Evolutionary conservation across 2,329 filamentous ascomycete genomes (phyloP).

Genomic region (Penicillium frequentans): DNA sequence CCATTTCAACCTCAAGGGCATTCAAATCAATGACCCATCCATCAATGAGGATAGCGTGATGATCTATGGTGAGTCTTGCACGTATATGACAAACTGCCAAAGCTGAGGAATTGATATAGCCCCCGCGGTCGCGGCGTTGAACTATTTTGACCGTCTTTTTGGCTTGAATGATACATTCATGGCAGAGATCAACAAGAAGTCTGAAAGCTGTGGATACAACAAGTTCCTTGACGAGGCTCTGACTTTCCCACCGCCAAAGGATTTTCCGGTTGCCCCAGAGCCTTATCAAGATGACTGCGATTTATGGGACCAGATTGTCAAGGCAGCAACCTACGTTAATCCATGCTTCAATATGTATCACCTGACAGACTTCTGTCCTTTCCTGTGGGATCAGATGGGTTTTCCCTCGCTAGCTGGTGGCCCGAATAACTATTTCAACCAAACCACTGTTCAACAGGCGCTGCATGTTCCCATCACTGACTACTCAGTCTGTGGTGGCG

Average conservation of each 20-base stretch:
- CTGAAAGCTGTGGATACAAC: slow-evolving; percentile 47
- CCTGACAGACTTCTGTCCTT: slow-evolving; percentile 69
- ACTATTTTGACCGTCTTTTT: slow-evolving; percentile 43
- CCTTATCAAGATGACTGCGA: slow-evolving; percentile 52
- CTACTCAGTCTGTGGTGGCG: slow-evolving; percentile 44
- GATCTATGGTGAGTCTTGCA: slow-evolving; percentile 43
- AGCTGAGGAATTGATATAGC: slow-evolving; percentile 19
- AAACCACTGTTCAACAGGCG: slow-evolving; percentile 65
- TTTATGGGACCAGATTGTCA: slow-evolving; percentile 56
- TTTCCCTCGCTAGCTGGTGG: slow-evolving; percentile 68
- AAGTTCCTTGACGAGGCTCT: slow-evolving; percentile 49
- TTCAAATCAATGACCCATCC: slow-evolving; percentile 72
- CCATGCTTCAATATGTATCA: slow-evolving; percentile 79
- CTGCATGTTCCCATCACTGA: slow-evolving; percentile 57
- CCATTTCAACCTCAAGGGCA: slow-evolving; percentile 67
- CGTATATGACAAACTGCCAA: neutral
- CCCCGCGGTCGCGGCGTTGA: slow-evolving; percentile 42
- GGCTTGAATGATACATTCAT: slow-evolving; percentile 44
- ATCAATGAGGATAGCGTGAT: slow-evolving; percentile 56
- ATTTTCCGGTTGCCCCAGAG: slow-evolving; percentile 54
- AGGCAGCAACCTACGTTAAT: slow-evolving; percentile 60
- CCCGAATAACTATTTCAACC: slow-evolving; percentile 66
- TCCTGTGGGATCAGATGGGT: slow-evolving; percentile 65
- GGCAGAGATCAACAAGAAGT: slow-evolving; percentile 36
- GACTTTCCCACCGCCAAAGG: slow-evolving; percentile 65